Conservation (phyloP, 257 asterid species). For the Capsicum chinense region DNA sequence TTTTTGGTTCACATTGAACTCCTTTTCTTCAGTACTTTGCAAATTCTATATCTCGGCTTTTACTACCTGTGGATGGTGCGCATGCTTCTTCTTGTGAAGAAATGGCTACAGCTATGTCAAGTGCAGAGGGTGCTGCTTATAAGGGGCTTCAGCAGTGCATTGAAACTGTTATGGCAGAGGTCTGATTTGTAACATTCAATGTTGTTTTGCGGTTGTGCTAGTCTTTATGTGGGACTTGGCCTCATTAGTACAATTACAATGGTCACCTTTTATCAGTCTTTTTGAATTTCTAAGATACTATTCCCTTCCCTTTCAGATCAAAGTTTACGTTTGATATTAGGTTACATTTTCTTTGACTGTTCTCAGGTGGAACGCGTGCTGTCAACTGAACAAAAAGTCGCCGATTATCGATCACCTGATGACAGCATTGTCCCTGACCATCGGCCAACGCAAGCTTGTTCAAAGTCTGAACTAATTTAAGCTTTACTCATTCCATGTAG, state of each 20-base stretch:
- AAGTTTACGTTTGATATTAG: slow-evolving; percentile 6
- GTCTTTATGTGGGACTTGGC: slow-evolving; percentile 24
- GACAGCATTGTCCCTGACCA: slow-evolving; percentile 95
- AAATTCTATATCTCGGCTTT: slow-evolving; percentile 88
- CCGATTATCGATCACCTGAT: slow-evolving; percentile 91
- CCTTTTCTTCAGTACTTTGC: slow-evolving; percentile 75
- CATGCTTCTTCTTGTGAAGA: slow-evolving; percentile 98
- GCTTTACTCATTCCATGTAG: slow-evolving; percentile 14
- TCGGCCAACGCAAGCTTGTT: slow-evolving; percentile 94
- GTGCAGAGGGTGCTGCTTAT: slow-evolving; percentile 95
- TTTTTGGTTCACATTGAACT: neutral
- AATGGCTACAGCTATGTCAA: slow-evolving; percentile 96
- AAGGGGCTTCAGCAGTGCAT: slow-evolving; percentile 99
- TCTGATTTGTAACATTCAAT: slow-evolving; percentile 38
- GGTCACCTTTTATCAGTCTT: neutral
- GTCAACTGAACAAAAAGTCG: slow-evolving; percentile 91
- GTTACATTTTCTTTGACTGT: slow-evolving; percentile 31
- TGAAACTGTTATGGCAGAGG: slow-evolving; percentile 99
- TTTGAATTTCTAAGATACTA: neutral
- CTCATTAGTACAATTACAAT: slow-evolving; percentile 8
- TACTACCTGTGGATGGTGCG: slow-evolving; percentile 97
- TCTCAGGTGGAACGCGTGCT: slow-evolving; percentile 88
- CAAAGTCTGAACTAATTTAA: slow-evolving; percentile 55
- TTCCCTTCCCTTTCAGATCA: neutral
- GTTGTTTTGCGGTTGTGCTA: neutral